Conservation (phyloP, 2,329 filamentous ascomycete genomes). For the Exophiala oligosperma region DNA sequence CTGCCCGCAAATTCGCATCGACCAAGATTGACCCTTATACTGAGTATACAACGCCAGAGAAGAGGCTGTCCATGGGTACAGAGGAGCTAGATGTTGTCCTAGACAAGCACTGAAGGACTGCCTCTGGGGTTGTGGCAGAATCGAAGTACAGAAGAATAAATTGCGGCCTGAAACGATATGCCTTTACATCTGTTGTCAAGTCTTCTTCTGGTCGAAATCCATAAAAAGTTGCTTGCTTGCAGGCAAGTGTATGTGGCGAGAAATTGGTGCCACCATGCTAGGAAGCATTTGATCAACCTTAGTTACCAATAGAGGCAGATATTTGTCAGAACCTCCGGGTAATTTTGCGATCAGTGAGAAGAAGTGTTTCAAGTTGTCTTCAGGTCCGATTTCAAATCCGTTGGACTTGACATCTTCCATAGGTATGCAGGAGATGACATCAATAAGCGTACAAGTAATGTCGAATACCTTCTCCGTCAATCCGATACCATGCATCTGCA, state of each 20-base stretch:
- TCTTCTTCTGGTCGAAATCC: too few species aligned
- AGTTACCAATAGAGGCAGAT: slow-evolving; percentile 72
- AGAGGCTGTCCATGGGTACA: not conserved
- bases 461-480: slow-evolving; percentile 81
- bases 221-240: not conserved
- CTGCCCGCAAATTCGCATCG: slow-evolving; percentile 38
- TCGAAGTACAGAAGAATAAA: too few species aligned
- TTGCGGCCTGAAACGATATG: too few species aligned
- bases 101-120: not conserved
- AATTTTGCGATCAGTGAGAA: slow-evolving; percentile 66
- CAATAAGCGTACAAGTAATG: slow-evolving; percentile 69
- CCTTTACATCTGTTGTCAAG: too few species aligned
- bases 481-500: slow-evolving; percentile 72
- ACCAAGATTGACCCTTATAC: slow-evolving; percentile 31
- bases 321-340: slow-evolving; percentile 70
- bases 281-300: slow-evolving; percentile 74
- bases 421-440: slow-evolving; percentile 65
- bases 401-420: slow-evolving; percentile 61
- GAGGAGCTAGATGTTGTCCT: not conserved
- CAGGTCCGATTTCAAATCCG: slow-evolving; percentile 66
- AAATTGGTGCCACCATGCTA: slow-evolving; percentile 2
- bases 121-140: too few species aligned
- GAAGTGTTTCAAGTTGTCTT: slow-evolving; percentile 71
- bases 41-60: not conserved
- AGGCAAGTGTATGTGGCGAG: not conserved